Base-by-base conservation (phyloP, 2,329 filamentous ascomycete species). In the Monilinia fructigena region DNA sequence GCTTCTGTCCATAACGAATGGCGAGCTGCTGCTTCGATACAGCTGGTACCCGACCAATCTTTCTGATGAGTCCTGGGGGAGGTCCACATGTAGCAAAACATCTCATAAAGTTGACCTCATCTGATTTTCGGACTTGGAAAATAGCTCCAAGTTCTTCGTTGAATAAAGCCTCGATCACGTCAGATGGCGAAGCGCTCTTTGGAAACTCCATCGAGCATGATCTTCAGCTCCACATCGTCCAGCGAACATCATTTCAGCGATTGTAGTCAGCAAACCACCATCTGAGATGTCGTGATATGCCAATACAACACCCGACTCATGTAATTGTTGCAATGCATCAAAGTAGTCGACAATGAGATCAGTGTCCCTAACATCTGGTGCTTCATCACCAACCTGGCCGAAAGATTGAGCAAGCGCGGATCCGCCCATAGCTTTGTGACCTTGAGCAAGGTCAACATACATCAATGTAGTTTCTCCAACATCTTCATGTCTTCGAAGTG, bases 221-320 rank as follows among this genome's bases (percentile, higher is more conserved):
- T 82, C 72, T 96, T 96, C 91, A 40, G 92, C 85, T 68, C 94
- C 95, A 74, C 91, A 96, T 66, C 93, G 90, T 38, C 95, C 95
- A 42, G 95, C 94, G 77, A 98, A 98, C 87, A 96, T 96, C 95
- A 98, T 98, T 79, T 99, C 95, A 3, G 89, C 91, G 45, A 98
- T 80, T 7, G 94, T 93, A 0, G 94, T 95, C 76, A 98, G 86
- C 12, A 98, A 82, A 74, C 95, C 95, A 77, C 94, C 95, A 77
- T 98, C 94, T 0, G 93, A 97, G 56, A 91, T 86, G 78, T 98
- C 95, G 77, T 98, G 95, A 77, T 98, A 98, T 4, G 94, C 94
- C 28, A 98, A 85, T 14, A 98, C 93, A 67, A 91, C 84, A 31
- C 85, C 85, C 38, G 85, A 80, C 71, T 91, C 86, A 74, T 89